Conservation (phyloP, 164 flowering plant species). For the Stephania cephalantha region DNA sequence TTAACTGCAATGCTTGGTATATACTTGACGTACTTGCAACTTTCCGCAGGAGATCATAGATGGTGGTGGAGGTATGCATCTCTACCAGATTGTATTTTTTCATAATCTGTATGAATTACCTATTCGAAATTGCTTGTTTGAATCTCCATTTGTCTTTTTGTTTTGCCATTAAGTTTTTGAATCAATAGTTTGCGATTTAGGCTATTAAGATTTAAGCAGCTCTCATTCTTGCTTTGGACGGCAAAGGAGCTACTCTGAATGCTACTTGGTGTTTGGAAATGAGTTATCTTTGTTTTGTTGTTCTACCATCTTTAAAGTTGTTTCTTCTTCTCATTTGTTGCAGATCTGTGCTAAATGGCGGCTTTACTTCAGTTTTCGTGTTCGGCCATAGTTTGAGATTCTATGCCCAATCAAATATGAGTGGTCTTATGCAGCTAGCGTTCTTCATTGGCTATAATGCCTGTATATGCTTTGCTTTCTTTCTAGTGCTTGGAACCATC, state of each 20-base stretch:
- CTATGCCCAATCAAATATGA: too few species aligned
- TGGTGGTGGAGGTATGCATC: constrained; percentile 94
- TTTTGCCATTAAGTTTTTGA: too few species aligned
- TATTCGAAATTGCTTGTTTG: neutral
- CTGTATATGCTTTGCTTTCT: too few species aligned
- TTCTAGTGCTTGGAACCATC: too few species aligned
- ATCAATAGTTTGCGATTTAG: neutral
- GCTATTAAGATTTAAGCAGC: constrained; percentile 36
- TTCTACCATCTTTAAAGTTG: neutral
- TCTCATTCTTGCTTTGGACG: constrained; percentile 40
- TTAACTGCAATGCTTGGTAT: constrained; percentile 52
- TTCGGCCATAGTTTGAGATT: too few species aligned
- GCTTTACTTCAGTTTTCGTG: too few species aligned
- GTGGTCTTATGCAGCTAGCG: too few species aligned
- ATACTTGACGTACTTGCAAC: constrained; percentile 70
- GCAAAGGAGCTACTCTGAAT: constrained; percentile 78
- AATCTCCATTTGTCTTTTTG: too few species aligned
- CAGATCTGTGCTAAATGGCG: too few species aligned
- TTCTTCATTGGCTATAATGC: too few species aligned
- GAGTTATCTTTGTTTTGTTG: constrained; percentile 54
- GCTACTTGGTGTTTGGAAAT: constrained; percentile 72
- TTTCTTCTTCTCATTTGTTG: too few species aligned
- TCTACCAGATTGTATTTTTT: neutral
- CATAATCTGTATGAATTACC: neutral
- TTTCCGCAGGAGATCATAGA: constrained; percentile 62